These are phyloP conservation scores for Fusarium nodosum DNA, from an alignment of 2,329 filamentous ascomycete genomes.

Conservation along the genomic window DNA sequence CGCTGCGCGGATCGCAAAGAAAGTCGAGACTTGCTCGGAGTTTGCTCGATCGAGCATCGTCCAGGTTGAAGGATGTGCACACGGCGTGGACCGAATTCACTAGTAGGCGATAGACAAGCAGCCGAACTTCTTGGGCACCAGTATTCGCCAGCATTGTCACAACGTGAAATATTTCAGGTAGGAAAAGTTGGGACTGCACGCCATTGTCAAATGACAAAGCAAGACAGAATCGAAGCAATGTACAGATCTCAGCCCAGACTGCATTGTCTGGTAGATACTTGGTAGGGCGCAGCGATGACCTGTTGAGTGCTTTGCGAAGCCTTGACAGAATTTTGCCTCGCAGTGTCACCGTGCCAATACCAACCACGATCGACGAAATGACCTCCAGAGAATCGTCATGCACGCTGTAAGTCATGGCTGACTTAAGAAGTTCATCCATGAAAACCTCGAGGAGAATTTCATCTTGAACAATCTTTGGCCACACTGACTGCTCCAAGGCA, in stretches of 20 bases:
- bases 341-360: slow-evolving; percentile 74
- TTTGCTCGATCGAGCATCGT: slow-evolving; percentile 70
- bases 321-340: slow-evolving; percentile 75
- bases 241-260: slow-evolving; percentile 78
- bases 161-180: slow-evolving; percentile 78
- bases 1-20: slow-evolving; percentile 70
- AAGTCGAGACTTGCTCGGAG: slow-evolving; percentile 69
- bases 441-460: slow-evolving; percentile 76
- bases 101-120: slow-evolving; percentile 72
- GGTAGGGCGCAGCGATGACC: slow-evolving; percentile 76
- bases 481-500: slow-evolving; percentile 74
- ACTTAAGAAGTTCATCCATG: slow-evolving; percentile 75
- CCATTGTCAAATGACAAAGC: slow-evolving; percentile 77
- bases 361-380: slow-evolving; percentile 72
- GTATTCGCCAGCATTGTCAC: slow-evolving; percentile 79
- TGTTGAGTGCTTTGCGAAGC: slow-evolving; percentile 75
- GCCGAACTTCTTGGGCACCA: slow-evolving; percentile 68
- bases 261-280: slow-evolving; percentile 74
- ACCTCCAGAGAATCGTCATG: slow-evolving; percentile 72
- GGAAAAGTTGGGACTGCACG: slow-evolving; percentile 75
- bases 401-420: slow-evolving; percentile 68
- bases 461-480: slow-evolving; percentile 74
- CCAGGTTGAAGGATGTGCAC: slow-evolving; percentile 74
- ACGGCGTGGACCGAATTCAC: slow-evolving; percentile 77
- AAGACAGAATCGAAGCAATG: slow-evolving; percentile 75